Percentiles rank a stretch among this genome's conserved stretches.
These are phyloP conservation scores for Pelargonium fulgidum DNA, from an alignment of 441 rosid genomes.

Conservation along the genomic window DNA sequence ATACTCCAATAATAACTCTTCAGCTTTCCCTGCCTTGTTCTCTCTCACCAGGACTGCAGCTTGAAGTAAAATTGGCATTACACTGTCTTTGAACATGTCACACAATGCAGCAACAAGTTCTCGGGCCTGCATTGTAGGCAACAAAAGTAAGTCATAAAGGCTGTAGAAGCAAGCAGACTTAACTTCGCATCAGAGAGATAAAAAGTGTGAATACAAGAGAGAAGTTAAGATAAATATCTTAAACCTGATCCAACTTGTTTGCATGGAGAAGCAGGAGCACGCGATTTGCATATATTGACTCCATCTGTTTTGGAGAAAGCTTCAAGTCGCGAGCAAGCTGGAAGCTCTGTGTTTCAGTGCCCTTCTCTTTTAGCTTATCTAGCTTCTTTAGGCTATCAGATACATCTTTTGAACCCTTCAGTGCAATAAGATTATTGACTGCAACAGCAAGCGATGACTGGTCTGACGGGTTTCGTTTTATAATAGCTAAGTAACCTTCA, in stretches of 20 bases:
- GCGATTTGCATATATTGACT: conserved; percentile 67
- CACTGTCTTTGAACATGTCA: conserved; percentile 51
- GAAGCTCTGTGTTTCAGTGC: conserved; percentile 33
- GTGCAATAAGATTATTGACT: conserved; percentile 63
- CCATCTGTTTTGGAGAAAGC: conserved; percentile 67
- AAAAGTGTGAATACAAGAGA: background rate
- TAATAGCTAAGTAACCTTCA: conserved; percentile 49
- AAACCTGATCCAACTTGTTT: conserved; percentile 7
- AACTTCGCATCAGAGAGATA: background rate
- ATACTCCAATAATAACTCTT: conserved; percentile 61
- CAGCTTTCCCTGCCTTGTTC: conserved; percentile 77
- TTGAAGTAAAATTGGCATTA: conserved; percentile 66
- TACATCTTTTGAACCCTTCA: conserved; percentile 72
- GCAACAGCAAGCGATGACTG: conserved; percentile 81
- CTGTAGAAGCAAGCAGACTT: conserved; percentile 10
- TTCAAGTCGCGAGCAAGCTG: conserved; percentile 62
- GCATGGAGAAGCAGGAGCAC: conserved; percentile 82
- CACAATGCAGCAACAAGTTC: conserved; percentile 62
- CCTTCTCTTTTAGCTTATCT: conserved; percentile 70
- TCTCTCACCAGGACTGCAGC: conserved; percentile 76
- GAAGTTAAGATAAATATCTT: background rate
- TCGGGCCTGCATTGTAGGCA: conserved; percentile 53
- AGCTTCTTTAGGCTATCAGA: conserved; percentile 79
- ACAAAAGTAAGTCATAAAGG: conserved; percentile 12
- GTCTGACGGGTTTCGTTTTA: conserved; percentile 60